Evolutionary conservation across 2,329 filamentous ascomycete genomes (phyloP), one percentile per base, ranked within the genome.

Genomic region (Corinectria fuckeliana): DNA sequence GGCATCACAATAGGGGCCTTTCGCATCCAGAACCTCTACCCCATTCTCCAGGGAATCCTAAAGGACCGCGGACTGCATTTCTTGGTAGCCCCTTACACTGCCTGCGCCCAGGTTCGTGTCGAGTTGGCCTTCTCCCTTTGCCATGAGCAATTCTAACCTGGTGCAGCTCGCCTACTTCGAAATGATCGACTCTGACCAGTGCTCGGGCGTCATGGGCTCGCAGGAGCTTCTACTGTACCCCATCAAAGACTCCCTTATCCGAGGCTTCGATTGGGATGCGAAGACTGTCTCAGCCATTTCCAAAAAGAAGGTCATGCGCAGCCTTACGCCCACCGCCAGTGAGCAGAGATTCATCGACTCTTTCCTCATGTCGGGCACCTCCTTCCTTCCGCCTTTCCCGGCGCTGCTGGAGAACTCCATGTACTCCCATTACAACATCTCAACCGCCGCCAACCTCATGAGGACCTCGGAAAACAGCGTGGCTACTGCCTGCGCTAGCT

Each of bases 221-320:
- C 89, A 92, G 49, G 93, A 97, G 75, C 82, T 93, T 39, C 86
- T 98, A 50, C 83, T 97, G 32, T 97, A 96, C 72, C 91, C 93
- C 30, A 88, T 95, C 69, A 86, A 91, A 63, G 91, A 92, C 73
- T 80, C 89, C 58, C 85, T 97, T 61, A 92, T 88, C 68, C 77
- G 79, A 61, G 75, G 73, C 58, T 83, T 92, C 64, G 87, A 93
- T 69, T 91, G 90, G 81, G 88, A 91, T 18, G 80, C 80, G 34
- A 85, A 85, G 61, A 84, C 82, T 14, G 90, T 96, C 71, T 77
- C 74, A 18, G 82, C 80, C 16, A 77, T 88, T 34, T 86, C 85
- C 65, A 93, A 91, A 78, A 86, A 88, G 64, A 83, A 84, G 62
- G 86, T 93, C 55, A 85, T 94, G 68, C 86, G 87, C 61, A 84